Conservation (phyloP, 345 rosid species). For the Gossypium bickii region DNA sequence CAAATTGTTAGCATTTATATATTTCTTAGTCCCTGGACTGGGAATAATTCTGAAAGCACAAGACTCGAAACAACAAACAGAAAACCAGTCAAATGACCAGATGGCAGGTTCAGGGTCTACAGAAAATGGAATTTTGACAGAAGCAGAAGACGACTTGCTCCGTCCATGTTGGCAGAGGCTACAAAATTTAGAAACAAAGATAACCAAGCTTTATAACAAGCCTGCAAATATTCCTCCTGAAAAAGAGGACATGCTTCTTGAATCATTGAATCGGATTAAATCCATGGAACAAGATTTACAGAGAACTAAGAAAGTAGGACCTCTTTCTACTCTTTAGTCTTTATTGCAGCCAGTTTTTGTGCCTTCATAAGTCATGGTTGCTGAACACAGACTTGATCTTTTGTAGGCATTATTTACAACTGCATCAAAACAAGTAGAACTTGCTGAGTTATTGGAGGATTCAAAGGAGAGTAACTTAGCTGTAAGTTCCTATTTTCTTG, state of each 20-base stretch:
- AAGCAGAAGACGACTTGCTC: constrained; percentile 43
- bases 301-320: constrained; percentile 72
- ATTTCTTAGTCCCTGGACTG: constrained; percentile 41
- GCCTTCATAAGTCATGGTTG: background rate
- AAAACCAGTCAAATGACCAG: constrained; percentile 34
- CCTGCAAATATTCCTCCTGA: constrained; percentile 76
- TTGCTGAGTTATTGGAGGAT: constrained; percentile 76
- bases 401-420: constrained; percentile 79
- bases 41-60: constrained; percentile 36
- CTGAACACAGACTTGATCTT: constrained; percentile 11
- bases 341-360: background rate
- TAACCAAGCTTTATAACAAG: constrained; percentile 56
- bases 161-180: constrained; percentile 86
- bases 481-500: constrained; percentile 38
- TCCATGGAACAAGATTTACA: constrained; percentile 80
- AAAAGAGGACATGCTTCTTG: constrained; percentile 81
- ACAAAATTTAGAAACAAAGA: constrained; percentile 66
- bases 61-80: constrained; percentile 27
- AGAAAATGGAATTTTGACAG: constrained; percentile 27
- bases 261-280: constrained; percentile 75
- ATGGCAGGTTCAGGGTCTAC: constrained; percentile 33
- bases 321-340: background rate
- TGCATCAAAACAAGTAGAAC: constrained; percentile 85
- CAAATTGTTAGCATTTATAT: constrained; percentile 48
- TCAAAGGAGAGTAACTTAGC: constrained; percentile 43